Evolutionary conservation across 1,284 basidiomycete species (phyloP), one percentile per base, ranked within the genome.

Genomic region (Volvariella surrecta): DNA sequence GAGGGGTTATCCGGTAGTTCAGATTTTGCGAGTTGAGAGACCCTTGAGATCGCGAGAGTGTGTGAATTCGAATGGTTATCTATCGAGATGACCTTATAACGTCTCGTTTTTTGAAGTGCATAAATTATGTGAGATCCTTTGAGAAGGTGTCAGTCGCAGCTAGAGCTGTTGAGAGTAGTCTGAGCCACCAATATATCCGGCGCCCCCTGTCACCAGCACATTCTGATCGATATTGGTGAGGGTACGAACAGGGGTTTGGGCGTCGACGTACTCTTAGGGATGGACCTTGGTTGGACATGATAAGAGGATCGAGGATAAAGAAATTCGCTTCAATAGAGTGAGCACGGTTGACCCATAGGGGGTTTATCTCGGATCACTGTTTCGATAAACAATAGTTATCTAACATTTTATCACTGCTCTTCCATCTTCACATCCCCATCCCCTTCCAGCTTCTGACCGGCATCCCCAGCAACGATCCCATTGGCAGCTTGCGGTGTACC

Each of bases 41-140:
- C 81, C 55, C 86, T 78, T 50, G 71, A 58, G 49, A 91, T 71
- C 3, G 90, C 79, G 28, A 73, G 70, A 2, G 87, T 79, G 54
- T 81, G 82, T 1, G 93, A 91, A 62, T 98, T 98, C 67, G 93
- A 84, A 66, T 85, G 74, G 70, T 95, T 95, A 68, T 95, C 91
- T 53, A 95, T 74, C n/a, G 89, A 85, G 54, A 94, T 77, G 51
- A 96, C 90, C 58, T 88, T 89, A 74, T 89, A 97, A 51, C 81
- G 75, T 48, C 88, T 76, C 16, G 93, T 94, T 56, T 89, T 76
- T 53, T 95, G 84, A 24, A 96, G 71, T 42, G 79, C 73, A 53
- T 88, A 86, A 50, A 94, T 82, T 57, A 96, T 85, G 66, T 98
- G 94, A 35, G 91, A 93, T 57, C 91, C 93, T 83, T 68, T 48